Base-by-base conservation (phyloP, 2,329 filamentous ascomycete genomes). In the Phialophora macrospora region DNA sequence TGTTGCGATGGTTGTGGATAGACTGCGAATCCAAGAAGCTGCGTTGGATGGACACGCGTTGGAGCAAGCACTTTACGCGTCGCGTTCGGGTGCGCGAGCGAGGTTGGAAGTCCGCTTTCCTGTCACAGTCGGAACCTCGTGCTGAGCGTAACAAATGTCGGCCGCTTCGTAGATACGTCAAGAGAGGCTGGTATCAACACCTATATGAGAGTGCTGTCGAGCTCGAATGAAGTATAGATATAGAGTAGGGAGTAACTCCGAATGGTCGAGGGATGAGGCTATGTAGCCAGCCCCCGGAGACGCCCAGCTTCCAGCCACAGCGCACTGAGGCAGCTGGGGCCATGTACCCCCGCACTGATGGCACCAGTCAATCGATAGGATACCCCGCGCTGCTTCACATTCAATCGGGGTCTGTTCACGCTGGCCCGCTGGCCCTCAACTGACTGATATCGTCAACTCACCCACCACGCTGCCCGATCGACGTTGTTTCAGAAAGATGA, bases 401-500 rank as follows among this genome's bases (percentile, higher is more conserved):
- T 44, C 38, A 17, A 17, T 44, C 38, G 7, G 14, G 26, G 22
- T 28, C 48, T 52, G 22, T 17, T 52, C 14, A 28, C n/a, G 26
- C 20, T n/a, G 22, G 20, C 48, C 14, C 20, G n/a, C 48, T 34
- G 9, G 32, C 32, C 12, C 32, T 12, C 32, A 34, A 24, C 22
- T 8, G 26, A 24, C 4, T 20, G 48, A 24, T 52, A 52, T 26
- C 26, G 20, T 52, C 48, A 12, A 38, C 28, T 60, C 57, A 20
- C n/a, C 49, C 38, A 49, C 52, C 20, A 59, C 44, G 52, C 34
- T 49, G 24, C 57, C 17, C 17, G 22, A 48, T 55, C 20, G 30
- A 41, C n/a, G 24, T 28, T n/a, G 44, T 7, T 30, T 22, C 28
- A 9, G 8, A 62, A n/a, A 26, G 48, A 81, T 81, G 80, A 38